A percentile compares a stretch with the other conserved stretches of the same genome.
Conservation (phyloP, 495 filamentous ascomycete species). For the Eremomyces bilateralis region DNA sequence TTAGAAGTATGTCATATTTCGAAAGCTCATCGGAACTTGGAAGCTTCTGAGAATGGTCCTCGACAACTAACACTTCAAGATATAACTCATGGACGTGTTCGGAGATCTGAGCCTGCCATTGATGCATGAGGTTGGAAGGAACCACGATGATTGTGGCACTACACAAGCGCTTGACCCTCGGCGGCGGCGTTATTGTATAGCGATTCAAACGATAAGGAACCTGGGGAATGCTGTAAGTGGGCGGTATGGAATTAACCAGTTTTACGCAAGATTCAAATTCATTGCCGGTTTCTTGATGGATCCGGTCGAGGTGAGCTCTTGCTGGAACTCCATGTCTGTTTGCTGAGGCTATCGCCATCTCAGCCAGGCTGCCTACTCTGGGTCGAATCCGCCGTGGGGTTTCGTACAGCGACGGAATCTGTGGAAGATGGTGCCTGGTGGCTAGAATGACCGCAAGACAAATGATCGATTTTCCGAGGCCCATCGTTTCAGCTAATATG, state of each 20-base stretch:
- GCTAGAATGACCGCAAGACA: conserved; percentile 66
- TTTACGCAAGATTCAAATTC: conserved; percentile 27
- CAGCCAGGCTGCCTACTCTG: conserved; percentile 29
- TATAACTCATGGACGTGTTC: conserved; percentile 53
- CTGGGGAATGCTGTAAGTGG: conserved; percentile 21
- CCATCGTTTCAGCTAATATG: conserved; percentile 56
- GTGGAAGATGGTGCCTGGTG: conserved; percentile 45
- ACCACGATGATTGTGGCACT: conserved; percentile 48
- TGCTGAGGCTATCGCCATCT: conserved; percentile 53
- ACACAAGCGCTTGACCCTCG: conserved; percentile 36
- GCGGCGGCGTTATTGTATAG: conserved; percentile 14
- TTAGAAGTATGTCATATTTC: conserved; percentile 56
- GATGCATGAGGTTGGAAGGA: conserved; percentile 43
- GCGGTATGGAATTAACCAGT: conserved; percentile 30
- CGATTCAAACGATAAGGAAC: conserved; percentile 24
- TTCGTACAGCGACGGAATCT: conserved; percentile 39
- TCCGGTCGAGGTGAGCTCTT: conserved; percentile 32
- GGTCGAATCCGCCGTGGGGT: conserved; percentile 21
- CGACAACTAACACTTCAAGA: conserved; percentile 38
- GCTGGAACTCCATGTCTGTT: conserved; percentile 47
- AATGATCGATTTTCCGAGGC: conserved; percentile 73
- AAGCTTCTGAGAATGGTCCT: conserved; percentile 24
- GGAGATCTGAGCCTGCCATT: conserved; percentile 43
- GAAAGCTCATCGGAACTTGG: conserved; percentile 38
- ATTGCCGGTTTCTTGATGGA: conserved; percentile 15